Evolutionary conservation across 1,139 yeast genomes (phyloP), one percentile per base, ranked within the genome.

Genomic region (Nakaseomyces kungkrabaensis): DNA sequence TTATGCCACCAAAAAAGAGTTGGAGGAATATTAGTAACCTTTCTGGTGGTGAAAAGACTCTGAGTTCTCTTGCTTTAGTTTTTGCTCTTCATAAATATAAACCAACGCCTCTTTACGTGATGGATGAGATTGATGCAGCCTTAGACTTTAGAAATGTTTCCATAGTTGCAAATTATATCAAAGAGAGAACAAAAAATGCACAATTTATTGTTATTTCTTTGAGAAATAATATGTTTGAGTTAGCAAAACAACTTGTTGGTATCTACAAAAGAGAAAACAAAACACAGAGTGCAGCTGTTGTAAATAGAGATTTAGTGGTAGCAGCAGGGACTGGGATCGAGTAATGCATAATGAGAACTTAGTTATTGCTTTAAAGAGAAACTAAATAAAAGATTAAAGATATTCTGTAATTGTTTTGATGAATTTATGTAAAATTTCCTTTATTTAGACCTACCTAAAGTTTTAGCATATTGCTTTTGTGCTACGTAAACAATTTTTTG

Each of bases 61-160:
- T 94, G 57, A 85, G 96, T 63, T 92, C 98, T 0, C 74, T 94
- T 60, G 98, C 98, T 0, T 74, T 94, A 56, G 98, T 94, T 4
- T 94, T 94, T 76, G 98, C 98, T 0, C 76, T 94, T 44, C 98
- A 94, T 66, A 87, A 86, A 59, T 94, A 88, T 67, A 92, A 89
- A 65, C 99, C 99, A 1, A 94, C 98, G 0, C 98, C 99, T 6
- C 71, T 94, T 46, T 94, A 94, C 65, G 98, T 94, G 37, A 94
- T 94, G 99, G 99, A 94, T 71, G 99, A 94, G 70, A 92, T 94
- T 59, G 99, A 94, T 71, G 99, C 99, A 0, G 99, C 99, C 1
- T 75, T 94, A 58, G 99, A 94, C 71, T 94, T 92, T 70, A 75
- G 97, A 65, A 94, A 94, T 62, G 98, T 94, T 46, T 87, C 96